A percentile compares a stretch with the other conserved stretches of the same genome.
phyloP scores from a whole-genome alignment of 202 grass and related monocot genomes.

The Musa balbisiana region DNA sequence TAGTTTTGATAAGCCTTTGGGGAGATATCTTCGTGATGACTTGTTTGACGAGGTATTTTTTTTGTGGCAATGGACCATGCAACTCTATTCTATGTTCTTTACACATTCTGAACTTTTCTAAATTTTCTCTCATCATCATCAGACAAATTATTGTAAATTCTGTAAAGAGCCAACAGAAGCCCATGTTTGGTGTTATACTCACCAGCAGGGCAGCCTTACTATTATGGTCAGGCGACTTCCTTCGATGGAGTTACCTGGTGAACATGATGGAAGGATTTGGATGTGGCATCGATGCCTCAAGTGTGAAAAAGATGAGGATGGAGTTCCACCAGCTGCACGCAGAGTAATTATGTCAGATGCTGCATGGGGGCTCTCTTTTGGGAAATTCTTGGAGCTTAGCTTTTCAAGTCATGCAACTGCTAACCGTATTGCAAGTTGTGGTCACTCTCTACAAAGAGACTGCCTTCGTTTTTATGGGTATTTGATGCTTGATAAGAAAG shows the following conservation, averaged over 20 bases:
- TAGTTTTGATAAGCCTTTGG: slow-evolving; percentile 81
- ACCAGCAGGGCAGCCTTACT: slow-evolving; percentile 68
- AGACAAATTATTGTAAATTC: slow-evolving; percentile 54
- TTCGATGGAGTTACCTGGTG: slow-evolving; percentile 51
- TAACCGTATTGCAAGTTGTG: slow-evolving; percentile 72
- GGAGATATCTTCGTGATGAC: slow-evolving; percentile 75
- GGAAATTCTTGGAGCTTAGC: slow-evolving; percentile 90
- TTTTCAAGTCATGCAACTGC: slow-evolving; percentile 80
- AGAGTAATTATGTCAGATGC: slow-evolving; percentile 82
- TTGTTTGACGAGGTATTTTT: slow-evolving; percentile 75
- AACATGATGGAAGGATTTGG: slow-evolving; percentile 86
- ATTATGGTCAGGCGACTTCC: slow-evolving; percentile 57
- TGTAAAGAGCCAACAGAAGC: slow-evolving; percentile 75
- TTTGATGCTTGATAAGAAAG: slow-evolving; percentile 5
- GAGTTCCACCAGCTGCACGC: slow-evolving; percentile 58
- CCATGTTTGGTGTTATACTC: slow-evolving; percentile 74
- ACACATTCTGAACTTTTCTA: slow-evolving; percentile 3
- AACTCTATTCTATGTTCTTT: background rate
- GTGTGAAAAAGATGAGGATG: slow-evolving; percentile 53
- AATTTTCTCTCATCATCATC: slow-evolving; percentile 26
- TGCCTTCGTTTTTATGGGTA: slow-evolving; percentile 93
- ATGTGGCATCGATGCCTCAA: slow-evolving; percentile 94
- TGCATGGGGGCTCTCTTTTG: slow-evolving; percentile 89
- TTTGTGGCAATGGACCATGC: background rate
- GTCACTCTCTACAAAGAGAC: slow-evolving; percentile 83